These are phyloP conservation scores for Blastocrithidia nonstop DNA, from an alignment of 208 protist species.

Conservation along the genomic window DNA sequence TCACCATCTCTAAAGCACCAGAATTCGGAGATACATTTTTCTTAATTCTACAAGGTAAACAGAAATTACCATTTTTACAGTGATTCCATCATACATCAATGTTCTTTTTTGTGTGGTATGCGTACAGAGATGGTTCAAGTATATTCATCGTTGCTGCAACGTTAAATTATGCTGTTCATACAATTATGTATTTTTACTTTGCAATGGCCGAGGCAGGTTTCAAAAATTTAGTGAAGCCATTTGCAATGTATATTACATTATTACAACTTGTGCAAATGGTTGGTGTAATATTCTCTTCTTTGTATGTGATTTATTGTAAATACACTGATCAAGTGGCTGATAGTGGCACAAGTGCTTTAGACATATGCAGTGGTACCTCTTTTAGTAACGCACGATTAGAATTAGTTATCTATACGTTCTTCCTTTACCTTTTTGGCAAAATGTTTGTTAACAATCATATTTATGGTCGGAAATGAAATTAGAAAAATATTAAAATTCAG, in stretches of 20 bases:
- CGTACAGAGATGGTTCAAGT: conserved; percentile 31
- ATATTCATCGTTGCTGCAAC: conserved; percentile 46
- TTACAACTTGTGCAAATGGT: conserved; percentile 90
- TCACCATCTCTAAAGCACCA: conserved; percentile 69
- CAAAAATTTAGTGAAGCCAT: conserved; percentile 53
- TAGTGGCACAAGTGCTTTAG: conserved; percentile 9
- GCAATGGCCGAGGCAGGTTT: conserved; percentile 45
- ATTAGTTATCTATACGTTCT: conserved; percentile 79
- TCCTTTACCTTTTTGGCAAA: conserved; percentile 80
- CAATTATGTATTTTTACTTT: conserved; percentile 95
- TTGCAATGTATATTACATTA: conserved; percentile 77
- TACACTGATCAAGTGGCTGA: conserved; percentile 10
- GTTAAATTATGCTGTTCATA: conserved; percentile 91
- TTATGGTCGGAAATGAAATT: no score
- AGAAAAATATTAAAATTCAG: no score
- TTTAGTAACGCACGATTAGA: conserved; percentile 38
- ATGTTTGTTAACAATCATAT: conserved; percentile 81
- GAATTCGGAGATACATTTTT: conserved; percentile 81
- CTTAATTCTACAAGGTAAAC: conserved; percentile 53
- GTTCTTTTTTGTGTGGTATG: conserved; percentile 83
- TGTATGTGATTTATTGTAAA: no score
- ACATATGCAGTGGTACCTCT: conserved; percentile 35
- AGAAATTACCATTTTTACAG: conserved; percentile 53
- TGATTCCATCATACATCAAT: conserved; percentile 89
- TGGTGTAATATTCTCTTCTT: no score